Base-by-base conservation (phyloP, 2,329 filamentous ascomycete genomes). In the Aspergillus arachidicola region DNA sequence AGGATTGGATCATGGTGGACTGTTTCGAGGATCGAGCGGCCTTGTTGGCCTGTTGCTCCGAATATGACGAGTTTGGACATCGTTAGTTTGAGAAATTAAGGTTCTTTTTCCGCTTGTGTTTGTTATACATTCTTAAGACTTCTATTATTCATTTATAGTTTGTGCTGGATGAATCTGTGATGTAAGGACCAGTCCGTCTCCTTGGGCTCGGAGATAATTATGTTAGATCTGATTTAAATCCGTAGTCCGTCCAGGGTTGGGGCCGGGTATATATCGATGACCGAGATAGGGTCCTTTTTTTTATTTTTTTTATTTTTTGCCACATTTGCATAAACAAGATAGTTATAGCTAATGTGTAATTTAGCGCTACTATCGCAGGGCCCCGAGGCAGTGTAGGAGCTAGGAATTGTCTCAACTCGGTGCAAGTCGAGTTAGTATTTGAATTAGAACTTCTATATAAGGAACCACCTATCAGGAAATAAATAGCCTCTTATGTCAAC, bases 41-140 rank as follows among this genome's bases (percentile, higher is more conserved):
- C 87, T 75, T 90, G 87, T 63, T 84, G 82, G 62, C 87, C 86
- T 21, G 86, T 89, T 50, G 86, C 83, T 32, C 86, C 86, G 68
- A 88, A 84, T 14, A 89, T 79, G 51, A 83, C 83, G 71, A 71
- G 61, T 43, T 73, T 73, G 28, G 59, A 66, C 72, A 73, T 74
- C n/a, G n/a, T n/a, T n/a, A 30, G 23, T 5, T 23, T 12, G n/a
- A 11, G 4, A 23, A 9, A 41, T 46, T 14, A 10, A 6, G 6
- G 6, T n/a, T n/a, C 6, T 6, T n/a, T 6, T 41, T n/a, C 19
- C 19, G 7, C 38, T 19, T n/a, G 2, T 41, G 16, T 1, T 41
- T n/a, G 6, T n/a, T n/a, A 6, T 41, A 41, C 6, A 41, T 41
- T n/a, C 2, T 19, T 3, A 3, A 4, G 16, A 3, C 16, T 4